Base-by-base conservation (phyloP, 768 basidiomycete species). In the Leccinum barrowsii region DNA sequence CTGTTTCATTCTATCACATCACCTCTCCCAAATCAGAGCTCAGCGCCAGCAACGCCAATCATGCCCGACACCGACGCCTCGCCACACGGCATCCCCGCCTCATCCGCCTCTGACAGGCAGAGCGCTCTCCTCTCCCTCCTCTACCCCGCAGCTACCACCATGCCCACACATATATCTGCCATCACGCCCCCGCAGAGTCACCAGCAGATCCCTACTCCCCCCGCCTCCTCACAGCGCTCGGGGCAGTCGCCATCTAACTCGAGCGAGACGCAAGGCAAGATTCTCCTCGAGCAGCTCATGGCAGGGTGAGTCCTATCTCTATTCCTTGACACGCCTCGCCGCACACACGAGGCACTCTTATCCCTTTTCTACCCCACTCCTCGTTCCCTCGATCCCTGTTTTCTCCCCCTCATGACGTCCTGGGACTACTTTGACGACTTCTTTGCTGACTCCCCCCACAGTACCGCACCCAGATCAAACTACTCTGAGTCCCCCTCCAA, bases 211-310 rank as follows among this genome's bases (percentile, higher is more conserved):
- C 87, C 87, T 12, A 86, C 87, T 0, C 88, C 88, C 11, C 89
- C 89, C 24, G 80, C 82, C 2, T 82, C 84, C 11, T 80, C 82
- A 17, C 78, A 80, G 61, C 73, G 84, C 67, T 77, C 85, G 13
- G 78, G 78, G 55, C 76, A 83, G 56, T 83, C 84, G 22, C 81
- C 84, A 4, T 76, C 81, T 12, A 82, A 80, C 60, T 69, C 11
- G 58, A 83, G 80, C 64, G 87, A 90, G 60, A 73, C 82, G 0
- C 87, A 89, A 69, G 85, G 86, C 57, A 90, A 91, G 74, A 77
- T 85, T 59, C 70, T 92, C 63, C 74, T 93, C 59, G 90, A 93
- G 63, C 88, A 91, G 68, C 76, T 93, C 59, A 89, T 93, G 85
- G 78, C 85, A 57, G 86, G 88, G 90, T 92, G 69, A 75, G 87